Evolutionary conservation across 768 basidiomycete genomes (phyloP), one percentile per base, ranked within the genome.

Genomic region (Termitomyces sp.): DNA sequence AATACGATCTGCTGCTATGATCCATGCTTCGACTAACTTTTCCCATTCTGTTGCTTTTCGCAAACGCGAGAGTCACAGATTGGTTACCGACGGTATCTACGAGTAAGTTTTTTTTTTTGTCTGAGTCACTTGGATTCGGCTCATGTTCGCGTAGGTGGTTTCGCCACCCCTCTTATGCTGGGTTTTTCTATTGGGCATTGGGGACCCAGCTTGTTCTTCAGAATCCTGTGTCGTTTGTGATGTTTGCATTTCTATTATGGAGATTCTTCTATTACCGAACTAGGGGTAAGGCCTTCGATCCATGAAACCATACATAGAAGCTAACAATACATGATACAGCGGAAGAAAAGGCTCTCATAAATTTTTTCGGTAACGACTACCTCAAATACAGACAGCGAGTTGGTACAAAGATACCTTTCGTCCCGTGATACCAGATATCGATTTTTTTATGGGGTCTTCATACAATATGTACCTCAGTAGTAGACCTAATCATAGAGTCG

Each of bases 131-230:
- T n/a, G 14, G 28, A 42, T 24, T 51, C 22, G 11, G 24, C 14
- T 61, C 19, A 61, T 37, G 24, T 42, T 28, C 0, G 54, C 24
- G 24, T 53, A 93, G 91, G 7, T 89, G 83, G 82, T 87, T 85
- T 58, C 84, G 97, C 14, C 97, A 99, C 70, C 97, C 97, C 11
- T 97, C 96, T 0, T 99, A 99, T 62, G 83, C 91, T 1, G 97
- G 95, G 2, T 99, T 98, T 75, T 96, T 90, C 70, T 98, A 96
- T 69, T 98, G 97, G 97, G 94, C 93, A 0, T 65, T 99, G 26
- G 93, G 95, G 2, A 97, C 93, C 0, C 97, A 99, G 67, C 71
- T 98, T 37, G 81, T 93, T 0, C 77, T 98, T 21, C 93, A 93
- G 65, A 99, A 98, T 66, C 82, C 89, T 0, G 30, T 93, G 15